Evolutionary conservation across 73 alveolate genomes (phyloP), one percentile per base, ranked within the genome.

Genomic region (Durusdinium trenchii): DNA sequence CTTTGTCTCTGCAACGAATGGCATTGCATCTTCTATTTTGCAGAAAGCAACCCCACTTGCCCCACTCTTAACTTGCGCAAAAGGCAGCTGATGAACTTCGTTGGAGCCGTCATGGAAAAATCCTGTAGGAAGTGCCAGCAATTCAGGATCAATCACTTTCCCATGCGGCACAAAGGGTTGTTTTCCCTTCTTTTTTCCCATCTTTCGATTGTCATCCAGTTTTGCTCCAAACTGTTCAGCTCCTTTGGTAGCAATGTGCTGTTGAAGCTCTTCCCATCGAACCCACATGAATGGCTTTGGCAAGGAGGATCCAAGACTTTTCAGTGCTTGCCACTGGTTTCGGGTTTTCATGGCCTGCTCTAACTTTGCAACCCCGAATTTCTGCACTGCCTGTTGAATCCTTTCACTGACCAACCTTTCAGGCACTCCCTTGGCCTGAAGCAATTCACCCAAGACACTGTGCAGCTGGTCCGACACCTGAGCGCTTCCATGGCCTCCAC

Each of bases 281-380:
- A 84, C 43, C 76, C 94, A 84, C 52, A 84, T 3, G 57, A 84
- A 84, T 0, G 94, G 94, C 40, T 47, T 47, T 0, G 94, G 78
- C 0, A 36, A 3, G 3, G 57, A 0, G 38, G 9, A n/a, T 3
- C 94, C 94, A 1, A 84, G 28, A 9, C 23, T 3, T 38, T 84
- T 84, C 78, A 84, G 35, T 3, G 94, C 76, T 0, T 40, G 36
- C 94, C 94, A 84, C 6, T 48, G 52, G 52, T n/a, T 84, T 40
- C 2, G 1, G 1, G 94, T 40, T 0, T 14, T 32, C 3, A 47
- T 47, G 0, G 90, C 90, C 20, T 47, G 16, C 0, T 3, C 47
- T 0, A 79, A 4, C 28, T 40, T 35, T 1, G 40, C 46, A 47
- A 38, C 69, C 30, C 90, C 90, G 4, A 79, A 35, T 2, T 43